Evolutionary conservation across 345 rosid genomes (phyloP).

Genomic region (Salix brachista): DNA sequence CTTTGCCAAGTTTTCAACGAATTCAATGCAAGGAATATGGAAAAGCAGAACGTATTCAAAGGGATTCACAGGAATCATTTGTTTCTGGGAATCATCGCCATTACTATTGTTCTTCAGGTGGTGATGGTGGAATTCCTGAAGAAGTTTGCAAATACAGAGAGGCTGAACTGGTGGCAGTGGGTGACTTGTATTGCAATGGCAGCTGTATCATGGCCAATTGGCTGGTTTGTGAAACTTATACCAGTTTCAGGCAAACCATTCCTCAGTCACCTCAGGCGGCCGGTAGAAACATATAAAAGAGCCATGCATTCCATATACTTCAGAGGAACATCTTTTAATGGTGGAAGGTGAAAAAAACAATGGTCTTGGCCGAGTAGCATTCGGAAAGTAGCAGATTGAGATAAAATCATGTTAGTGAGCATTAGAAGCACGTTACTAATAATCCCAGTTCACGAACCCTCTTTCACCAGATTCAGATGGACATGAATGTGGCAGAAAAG

Average conservation of each 20-base stretch:
- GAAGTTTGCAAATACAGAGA: slow-evolving; percentile 56
- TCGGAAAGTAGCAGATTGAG: not conserved
- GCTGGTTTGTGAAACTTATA: slow-evolving; percentile 51
- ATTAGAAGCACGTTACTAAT: not conserved
- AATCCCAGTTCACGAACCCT: not conserved
- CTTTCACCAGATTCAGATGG: not conserved
- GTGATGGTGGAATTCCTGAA: slow-evolving; percentile 59
- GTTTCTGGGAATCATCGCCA: slow-evolving; percentile 32
- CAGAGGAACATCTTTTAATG: slow-evolving; percentile 12
- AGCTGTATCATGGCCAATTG: slow-evolving; percentile 60
- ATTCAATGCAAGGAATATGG: slow-evolving; percentile 27
- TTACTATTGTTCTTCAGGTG: slow-evolving; percentile 62
- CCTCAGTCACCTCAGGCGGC: slow-evolving; percentile 34
- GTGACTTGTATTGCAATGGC: slow-evolving; percentile 44
- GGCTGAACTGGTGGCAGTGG: slow-evolving; percentile 51
- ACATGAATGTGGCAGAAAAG: not conserved
- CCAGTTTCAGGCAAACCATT: slow-evolving; percentile 51
- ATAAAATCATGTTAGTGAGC: not conserved
- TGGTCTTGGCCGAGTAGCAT: not conserved
- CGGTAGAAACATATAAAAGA: slow-evolving; percentile 15
- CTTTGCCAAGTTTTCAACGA: slow-evolving; percentile 33
- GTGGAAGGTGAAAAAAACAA: not conserved
- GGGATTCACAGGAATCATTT: slow-evolving; percentile 18
- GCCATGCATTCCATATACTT: slow-evolving; percentile 17
- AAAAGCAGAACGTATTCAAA: slow-evolving; percentile 24